Base-by-base conservation (phyloP, 2,329 filamentous ascomycete species). In the Didymella exigua region DNA sequence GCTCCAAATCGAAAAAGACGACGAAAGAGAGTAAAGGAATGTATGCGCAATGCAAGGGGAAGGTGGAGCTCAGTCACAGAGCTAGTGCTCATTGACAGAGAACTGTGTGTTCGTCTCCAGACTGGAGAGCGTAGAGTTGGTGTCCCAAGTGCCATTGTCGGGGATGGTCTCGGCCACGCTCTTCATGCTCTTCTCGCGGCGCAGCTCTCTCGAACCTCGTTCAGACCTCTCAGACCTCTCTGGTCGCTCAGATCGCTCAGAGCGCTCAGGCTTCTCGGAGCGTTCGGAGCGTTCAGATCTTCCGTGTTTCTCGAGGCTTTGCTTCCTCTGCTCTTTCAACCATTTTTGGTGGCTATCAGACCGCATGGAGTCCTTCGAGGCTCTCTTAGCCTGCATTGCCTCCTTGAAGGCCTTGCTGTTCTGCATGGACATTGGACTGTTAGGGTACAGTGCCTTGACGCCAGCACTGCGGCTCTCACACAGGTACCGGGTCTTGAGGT, bases 391-490 rank as follows among this genome's bases (percentile, higher is more conserved):
- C 34, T 55, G 46, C 52, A 58, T 45, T 4, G 61, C 63, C 23
- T 59, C 59, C 34, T 60, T 62, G 30, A 63, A 58, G 26, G 57
- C 60, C 16, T 59, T 63, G 14, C 58, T 47, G 29, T 49, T 63
- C 41, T 62, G 55, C 10, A 63, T 63, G 2, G 64, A 63, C 29
- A 71, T 44, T 5, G 69, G 68, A 21, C 63, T 63, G 48, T 71
- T 71, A 4, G 72, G 71, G 52, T 76, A 76, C 33, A 76, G 45
- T 6, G 63, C 74, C 53, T 76, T 76, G 54, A 76, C 68, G 2
- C 72, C 74, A 13, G 74, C 74, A 42, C 74, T 75, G 19, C 72
- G 66, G 36, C 67, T 68, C 47, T 76, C 70, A 51, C 68, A 70
- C 62, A 69, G 58, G 47, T 74, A 73, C 23, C 68, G 59, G 36